phyloP scores from a whole-genome alignment of 2,329 filamentous ascomycete species.

The Scytalidium lignicola region DNA sequence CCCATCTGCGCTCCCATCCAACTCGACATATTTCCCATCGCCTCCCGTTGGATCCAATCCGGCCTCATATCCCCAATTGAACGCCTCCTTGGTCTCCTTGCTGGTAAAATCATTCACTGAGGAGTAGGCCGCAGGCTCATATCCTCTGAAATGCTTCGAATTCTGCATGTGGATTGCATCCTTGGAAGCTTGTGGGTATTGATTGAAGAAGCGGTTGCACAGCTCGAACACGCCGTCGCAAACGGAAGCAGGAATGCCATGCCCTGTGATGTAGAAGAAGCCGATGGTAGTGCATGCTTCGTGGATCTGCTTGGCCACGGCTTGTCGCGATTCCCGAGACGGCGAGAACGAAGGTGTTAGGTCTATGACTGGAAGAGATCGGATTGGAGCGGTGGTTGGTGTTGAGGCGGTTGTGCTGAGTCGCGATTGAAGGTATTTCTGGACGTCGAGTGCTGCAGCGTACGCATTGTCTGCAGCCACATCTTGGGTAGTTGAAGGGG shows the following conservation, averaged over 20 bases:
- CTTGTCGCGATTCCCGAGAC: slow-evolving; percentile 18
- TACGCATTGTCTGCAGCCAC: background rate
- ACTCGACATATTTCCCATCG: slow-evolving; percentile 27
- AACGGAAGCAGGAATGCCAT: slow-evolving; percentile 36
- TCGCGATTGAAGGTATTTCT: slow-evolving; percentile 21
- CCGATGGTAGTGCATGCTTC: slow-evolving; percentile 23
- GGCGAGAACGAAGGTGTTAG: slow-evolving; percentile 23
- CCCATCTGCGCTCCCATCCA: slow-evolving; percentile 21
- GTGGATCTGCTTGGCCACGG: slow-evolving; percentile 21
- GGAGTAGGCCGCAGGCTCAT: slow-evolving; percentile 43
- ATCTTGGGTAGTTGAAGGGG: background rate
- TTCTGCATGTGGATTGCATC: slow-evolving; percentile 31
- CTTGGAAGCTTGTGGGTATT: slow-evolving; percentile 41
- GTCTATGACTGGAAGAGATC: slow-evolving; percentile 25
- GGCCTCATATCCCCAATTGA: slow-evolving; percentile 27
- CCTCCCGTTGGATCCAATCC: slow-evolving; percentile 25
- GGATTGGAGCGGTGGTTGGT: slow-evolving; percentile 14
- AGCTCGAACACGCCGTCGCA: slow-evolving; percentile 36
- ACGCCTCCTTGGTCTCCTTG: slow-evolving; percentile 42
- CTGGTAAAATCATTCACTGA: slow-evolving; percentile 37
- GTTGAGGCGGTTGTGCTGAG: slow-evolving; percentile 11
- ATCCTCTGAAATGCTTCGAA: slow-evolving; percentile 39
- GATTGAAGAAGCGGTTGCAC: slow-evolving; percentile 40
- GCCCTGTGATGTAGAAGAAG: slow-evolving; percentile 36
- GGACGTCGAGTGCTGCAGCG: slow-evolving; percentile 20